These are phyloP conservation scores for Acanthamoeba royreba DNA, from an alignment of 208 protist genomes.

Conservation along the genomic window DNA sequence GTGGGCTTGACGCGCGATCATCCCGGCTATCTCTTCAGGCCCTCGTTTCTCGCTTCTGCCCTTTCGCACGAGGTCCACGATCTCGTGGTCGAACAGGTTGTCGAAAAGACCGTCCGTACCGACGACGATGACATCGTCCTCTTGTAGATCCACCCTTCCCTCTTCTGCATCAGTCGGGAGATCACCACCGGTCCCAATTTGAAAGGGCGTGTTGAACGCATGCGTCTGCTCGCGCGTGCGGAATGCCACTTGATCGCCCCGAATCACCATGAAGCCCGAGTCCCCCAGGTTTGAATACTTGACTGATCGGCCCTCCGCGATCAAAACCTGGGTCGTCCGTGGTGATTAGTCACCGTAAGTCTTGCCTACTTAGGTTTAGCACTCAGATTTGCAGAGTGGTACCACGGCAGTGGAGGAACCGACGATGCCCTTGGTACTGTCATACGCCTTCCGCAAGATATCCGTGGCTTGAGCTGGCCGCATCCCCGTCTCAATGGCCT, in stretches of 20 bases:
- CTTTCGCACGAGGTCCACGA: not conserved
- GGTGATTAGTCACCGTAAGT: not conserved
- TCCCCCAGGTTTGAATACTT: not conserved
- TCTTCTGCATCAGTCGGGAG: not conserved
- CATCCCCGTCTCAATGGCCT: not conserved
- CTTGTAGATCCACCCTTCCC: not conserved
- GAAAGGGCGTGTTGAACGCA: not conserved
- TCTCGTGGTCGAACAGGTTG: conserved; percentile 30
- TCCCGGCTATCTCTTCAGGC: not conserved
- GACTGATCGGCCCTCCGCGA: not conserved
- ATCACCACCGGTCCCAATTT: not conserved
- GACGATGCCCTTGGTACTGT: not conserved
- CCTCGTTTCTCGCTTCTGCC: not conserved
- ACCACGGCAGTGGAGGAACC: not conserved
- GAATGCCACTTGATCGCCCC: not conserved
- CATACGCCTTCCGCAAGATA: not conserved
- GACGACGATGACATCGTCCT: not conserved
- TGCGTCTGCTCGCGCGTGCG: not conserved
- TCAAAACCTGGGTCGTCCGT: not conserved
- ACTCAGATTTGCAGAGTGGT: too few species aligned
- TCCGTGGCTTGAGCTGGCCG: not conserved
- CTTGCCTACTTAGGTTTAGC: too few species aligned
- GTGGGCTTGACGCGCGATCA: not conserved
- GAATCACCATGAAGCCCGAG: not conserved
- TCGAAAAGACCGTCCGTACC: conserved; percentile 22